Evolutionary conservation across 176 grass and related monocot species (phyloP), one percentile per base, ranked within the genome.

Genomic region (Cocos nucifera): DNA sequence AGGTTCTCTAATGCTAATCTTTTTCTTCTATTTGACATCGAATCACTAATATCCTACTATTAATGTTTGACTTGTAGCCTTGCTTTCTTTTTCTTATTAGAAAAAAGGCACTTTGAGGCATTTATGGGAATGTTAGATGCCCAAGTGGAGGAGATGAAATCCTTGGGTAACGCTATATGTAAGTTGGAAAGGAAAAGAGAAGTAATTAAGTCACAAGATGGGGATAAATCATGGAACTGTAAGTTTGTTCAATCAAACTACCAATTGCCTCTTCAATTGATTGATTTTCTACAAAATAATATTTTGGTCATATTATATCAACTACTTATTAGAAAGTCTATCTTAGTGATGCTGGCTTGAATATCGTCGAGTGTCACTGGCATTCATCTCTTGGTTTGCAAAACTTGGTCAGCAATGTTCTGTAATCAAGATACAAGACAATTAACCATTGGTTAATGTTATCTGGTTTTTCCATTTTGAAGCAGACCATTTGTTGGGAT

Each of bases 71-170:
- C 9, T 14, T 12, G 35, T 2, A 44, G 35, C 35, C 35, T 44
- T 44, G 9, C 69, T 30, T 66, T 12, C 29, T 60, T 62, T 16
- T 58, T 53, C 23, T 66, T 59, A 27, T 66, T 57, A 95, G 91
- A 90, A 66, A 82, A 70, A 63, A 82, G 81, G 71, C 87, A 75
- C 77, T 95, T 81, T 54, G 63, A 79, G 35, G 82, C 77, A 50
- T 80, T 90, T 56, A 75, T 82, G 68, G 63, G 74, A 67, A 83
- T 86, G 56, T 60, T 96, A 56, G 83, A 90, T 79, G 64, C 66
- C 19, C 91, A 96, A 84, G 83, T 69, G 75, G 81, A 96, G 63
- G 72, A 84, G 55, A 77, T 96, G 70, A 90, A 87, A 72, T 79
- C 77, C 15, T 77, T 95, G 75, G 80, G 65, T n/a, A 78, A 87